phyloP scores from a whole-genome alignment of 352 stramenopile genomes.

The Achlya hypogyna region DNA sequence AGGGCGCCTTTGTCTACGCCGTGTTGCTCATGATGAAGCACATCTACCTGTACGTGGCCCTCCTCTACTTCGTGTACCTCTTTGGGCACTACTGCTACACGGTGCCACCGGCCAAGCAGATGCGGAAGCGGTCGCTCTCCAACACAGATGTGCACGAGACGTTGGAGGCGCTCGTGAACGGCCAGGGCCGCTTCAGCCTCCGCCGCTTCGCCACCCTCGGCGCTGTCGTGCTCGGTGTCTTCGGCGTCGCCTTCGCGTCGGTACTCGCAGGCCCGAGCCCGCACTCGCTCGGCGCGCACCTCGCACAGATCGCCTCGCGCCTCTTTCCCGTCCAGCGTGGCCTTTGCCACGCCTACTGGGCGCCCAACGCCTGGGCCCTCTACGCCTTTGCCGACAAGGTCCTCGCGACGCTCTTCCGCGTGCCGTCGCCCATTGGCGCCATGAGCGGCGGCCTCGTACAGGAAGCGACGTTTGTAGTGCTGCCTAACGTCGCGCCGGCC shows the following conservation, averaged over 20 bases:
- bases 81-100: slow-evolving; percentile 86
- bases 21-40: slow-evolving; percentile 96
- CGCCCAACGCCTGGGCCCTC: slow-evolving; percentile 96
- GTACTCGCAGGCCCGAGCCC: slow-evolving; percentile 45
- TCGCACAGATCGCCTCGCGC: slow-evolving; percentile 84
- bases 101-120: background rate
- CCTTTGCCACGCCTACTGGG: slow-evolving; percentile 98
- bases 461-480: slow-evolving; percentile 63
- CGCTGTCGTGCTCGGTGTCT: slow-evolving; percentile 69
- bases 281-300: slow-evolving; percentile 42
- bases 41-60: slow-evolving; percentile 93
- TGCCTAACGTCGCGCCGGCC: slow-evolving; percentile 51
- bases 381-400: slow-evolving; percentile 90
- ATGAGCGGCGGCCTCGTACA: slow-evolving; percentile 83
- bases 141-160: slow-evolving; percentile 60
- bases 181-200: slow-evolving; percentile 46
- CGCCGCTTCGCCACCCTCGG: slow-evolving; percentile 75
- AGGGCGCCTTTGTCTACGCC: slow-evolving; percentile 86
- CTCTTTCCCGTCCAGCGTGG: slow-evolving; percentile 96
- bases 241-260: slow-evolving; percentile 74
- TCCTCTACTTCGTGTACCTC: slow-evolving; percentile 95
- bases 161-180: slow-evolving; percentile 50
- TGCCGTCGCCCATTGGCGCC: slow-evolving; percentile 36
- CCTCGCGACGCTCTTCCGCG: slow-evolving; percentile 35
- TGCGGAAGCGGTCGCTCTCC: slow-evolving; percentile 56